phyloP scores from a whole-genome alignment of 768 basidiomycete species.

The Sutorius australiensis region DNA sequence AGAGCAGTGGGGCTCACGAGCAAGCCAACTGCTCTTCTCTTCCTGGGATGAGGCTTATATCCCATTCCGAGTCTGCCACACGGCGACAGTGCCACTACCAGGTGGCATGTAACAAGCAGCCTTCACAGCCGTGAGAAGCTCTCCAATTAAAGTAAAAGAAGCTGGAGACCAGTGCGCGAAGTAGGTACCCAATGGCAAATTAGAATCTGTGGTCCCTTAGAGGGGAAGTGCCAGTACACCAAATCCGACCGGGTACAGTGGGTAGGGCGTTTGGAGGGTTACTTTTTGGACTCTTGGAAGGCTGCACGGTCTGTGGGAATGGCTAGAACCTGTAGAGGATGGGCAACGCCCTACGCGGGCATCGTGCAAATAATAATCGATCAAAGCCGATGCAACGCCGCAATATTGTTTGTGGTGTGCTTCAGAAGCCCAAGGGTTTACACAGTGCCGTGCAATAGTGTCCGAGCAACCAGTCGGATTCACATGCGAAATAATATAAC shows the following conservation, averaged over 20 bases:
- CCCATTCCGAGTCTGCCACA: slow-evolving; percentile 18
- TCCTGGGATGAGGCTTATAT: slow-evolving; percentile 16
- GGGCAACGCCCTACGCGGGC: not conserved
- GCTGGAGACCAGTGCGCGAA: slow-evolving; percentile 3
- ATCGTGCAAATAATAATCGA: slow-evolving; percentile 15
- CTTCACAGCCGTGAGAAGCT: slow-evolving; percentile 26
- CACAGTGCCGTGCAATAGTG: not conserved
- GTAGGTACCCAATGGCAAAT: slow-evolving; percentile 11
- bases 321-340: not conserved
- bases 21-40: slow-evolving; percentile 1
- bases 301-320: not conserved
- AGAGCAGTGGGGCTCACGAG: slow-evolving; percentile 9
- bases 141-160: slow-evolving; percentile 13
- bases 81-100: slow-evolving; percentile 25
- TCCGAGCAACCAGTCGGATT: not conserved
- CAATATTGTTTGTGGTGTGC: not conserved
- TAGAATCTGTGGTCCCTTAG: not conserved
- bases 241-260: not conserved
- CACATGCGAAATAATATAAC: too few relatives aligned
- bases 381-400: slow-evolving; percentile 16
- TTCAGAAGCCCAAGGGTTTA: not conserved
- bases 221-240: not conserved
- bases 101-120: slow-evolving; percentile 18
- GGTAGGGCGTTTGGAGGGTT: slow-evolving; percentile 7
- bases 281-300: not conserved